These are phyloP conservation scores for Fusarium sacchari DNA, from an alignment of 2,329 filamentous ascomycete genomes.

Conservation along the genomic window DNA sequence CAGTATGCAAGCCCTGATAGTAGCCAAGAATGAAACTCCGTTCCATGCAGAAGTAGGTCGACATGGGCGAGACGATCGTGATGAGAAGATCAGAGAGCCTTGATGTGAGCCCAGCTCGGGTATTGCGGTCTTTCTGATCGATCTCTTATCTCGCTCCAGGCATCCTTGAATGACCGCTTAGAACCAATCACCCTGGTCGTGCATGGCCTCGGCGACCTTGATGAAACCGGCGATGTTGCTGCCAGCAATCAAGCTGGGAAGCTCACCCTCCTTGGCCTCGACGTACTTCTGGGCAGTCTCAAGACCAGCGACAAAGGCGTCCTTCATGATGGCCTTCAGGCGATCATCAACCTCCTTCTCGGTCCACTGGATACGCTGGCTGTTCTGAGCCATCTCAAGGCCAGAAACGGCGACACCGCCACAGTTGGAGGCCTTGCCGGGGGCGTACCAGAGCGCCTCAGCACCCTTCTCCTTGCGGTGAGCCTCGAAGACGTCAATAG, in stretches of 20 bases:
- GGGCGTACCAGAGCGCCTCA: conserved; percentile 90
- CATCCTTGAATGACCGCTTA: conserved; percentile 12
- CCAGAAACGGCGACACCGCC: conserved; percentile 97
- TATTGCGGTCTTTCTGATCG: conserved; percentile 29
- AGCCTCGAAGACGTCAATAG: conserved; percentile 91
- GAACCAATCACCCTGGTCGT: conserved; percentile 96
- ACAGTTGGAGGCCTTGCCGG: conserved; percentile 96
- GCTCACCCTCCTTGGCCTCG: conserved; percentile 78
- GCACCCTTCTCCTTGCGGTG: conserved; percentile 75
- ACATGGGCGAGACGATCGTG: conserved; percentile 1
- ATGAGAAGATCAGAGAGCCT: conserved; percentile 22
- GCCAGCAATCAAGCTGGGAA: conserved; percentile 90
- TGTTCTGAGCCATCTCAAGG: conserved; percentile 99
- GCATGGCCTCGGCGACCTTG: conserved; percentile 95
- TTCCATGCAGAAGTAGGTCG: conserved; percentile 17
- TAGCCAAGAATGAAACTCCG: conserved; percentile 34
- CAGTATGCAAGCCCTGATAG: conserved; percentile 41
- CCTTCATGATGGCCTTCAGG: conserved; percentile 95
- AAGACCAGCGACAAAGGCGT: conserved; percentile 89
- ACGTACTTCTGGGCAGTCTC: conserved; percentile 92
- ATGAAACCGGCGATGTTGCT: conserved; percentile 98
- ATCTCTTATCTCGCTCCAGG: conserved; percentile 17
- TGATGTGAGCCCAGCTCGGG: conserved; percentile 41
- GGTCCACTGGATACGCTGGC: conserved; percentile 84
- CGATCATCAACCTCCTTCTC: conserved; percentile 89